A percentile compares a stretch with the other conserved stretches of the same genome.
Conservation (phyloP, 1,139 yeast genomes). For the Geotrichum australiense region DNA sequence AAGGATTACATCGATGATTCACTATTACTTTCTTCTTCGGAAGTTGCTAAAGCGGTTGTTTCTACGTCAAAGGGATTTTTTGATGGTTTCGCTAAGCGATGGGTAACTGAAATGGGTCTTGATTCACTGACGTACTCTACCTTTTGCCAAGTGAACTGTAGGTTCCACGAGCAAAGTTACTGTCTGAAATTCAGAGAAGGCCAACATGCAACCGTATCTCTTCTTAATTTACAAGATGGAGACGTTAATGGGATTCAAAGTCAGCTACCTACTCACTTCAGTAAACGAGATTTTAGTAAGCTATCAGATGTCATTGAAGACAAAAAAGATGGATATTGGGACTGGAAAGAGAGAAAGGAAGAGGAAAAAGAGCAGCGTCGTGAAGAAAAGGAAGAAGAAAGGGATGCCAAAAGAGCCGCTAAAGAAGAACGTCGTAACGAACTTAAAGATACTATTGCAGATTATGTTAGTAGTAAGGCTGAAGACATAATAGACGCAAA, state of each 20-base stretch:
- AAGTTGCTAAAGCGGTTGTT: conserved; percentile 25
- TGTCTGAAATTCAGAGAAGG: conserved; percentile 21
- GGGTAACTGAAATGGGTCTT: conserved; percentile 24
- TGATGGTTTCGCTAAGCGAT: conserved; percentile 25
- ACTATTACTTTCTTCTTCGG: conserved; percentile 19
- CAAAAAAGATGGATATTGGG: conserved; percentile 4
- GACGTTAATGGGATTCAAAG: neutral
- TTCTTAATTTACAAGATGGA: conserved; percentile 1
- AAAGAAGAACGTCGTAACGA: conserved; percentile 1
- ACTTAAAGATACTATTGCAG: neutral
- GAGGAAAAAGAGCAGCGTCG: neutral
- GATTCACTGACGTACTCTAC: conserved; percentile 23
- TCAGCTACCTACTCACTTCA: neutral
- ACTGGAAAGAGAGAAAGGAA: neutral
- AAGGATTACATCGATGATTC: conserved; percentile 21
- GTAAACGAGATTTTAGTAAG: neutral
- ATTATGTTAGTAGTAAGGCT: conserved; percentile 3
- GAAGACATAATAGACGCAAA: conserved; percentile 6
- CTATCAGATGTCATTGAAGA: neutral
- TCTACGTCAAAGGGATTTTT: conserved; percentile 23
- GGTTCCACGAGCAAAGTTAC: conserved; percentile 23
- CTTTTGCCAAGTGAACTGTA: conserved; percentile 25
- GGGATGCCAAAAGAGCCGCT: conserved; percentile 3
- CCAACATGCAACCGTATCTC: conserved; percentile 15
- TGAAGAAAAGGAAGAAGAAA: neutral